A percentile compares a stretch with the other conserved stretches of the same genome.
phyloP scores from a whole-genome alignment of 1,139 yeast species.

The Suhomyces bribrorum region DNA sequence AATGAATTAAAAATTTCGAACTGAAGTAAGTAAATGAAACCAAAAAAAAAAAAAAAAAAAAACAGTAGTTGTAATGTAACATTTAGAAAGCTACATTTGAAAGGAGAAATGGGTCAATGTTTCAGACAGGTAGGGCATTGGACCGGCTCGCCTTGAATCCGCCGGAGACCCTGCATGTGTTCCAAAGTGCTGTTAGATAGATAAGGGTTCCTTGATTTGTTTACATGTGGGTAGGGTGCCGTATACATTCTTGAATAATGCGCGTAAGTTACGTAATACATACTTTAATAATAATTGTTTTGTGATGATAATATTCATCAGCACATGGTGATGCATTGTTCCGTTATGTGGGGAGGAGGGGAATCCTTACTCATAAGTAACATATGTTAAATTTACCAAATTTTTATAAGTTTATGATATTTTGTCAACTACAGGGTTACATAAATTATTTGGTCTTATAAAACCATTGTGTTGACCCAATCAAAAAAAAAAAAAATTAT shows the following conservation, averaged over 20 bases:
- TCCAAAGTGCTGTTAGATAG: not conserved
- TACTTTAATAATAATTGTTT: too few relatives aligned
- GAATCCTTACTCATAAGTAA: not conserved
- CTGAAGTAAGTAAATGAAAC: not conserved
- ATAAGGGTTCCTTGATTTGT: not conserved
- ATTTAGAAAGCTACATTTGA: not conserved
- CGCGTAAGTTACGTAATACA: conserved; percentile 1
- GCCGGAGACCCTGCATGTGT: not conserved
- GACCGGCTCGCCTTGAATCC: not conserved
- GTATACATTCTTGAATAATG: not conserved
- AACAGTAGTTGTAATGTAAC: not conserved
- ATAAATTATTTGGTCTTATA: too few relatives aligned
- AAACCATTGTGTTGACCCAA: too few relatives aligned
- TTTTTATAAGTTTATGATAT: too few relatives aligned
- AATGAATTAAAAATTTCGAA: not conserved
- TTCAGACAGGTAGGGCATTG: not conserved
- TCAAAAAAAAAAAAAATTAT: too few relatives aligned
- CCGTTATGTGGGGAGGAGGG: conserved; percentile 3
- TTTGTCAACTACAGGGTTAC: too few relatives aligned
- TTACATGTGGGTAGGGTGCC: conserved; percentile 1
- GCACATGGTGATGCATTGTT: not conserved
- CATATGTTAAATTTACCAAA: not conserved
- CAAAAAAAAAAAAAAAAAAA: too few relatives aligned
- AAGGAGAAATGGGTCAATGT: not conserved
- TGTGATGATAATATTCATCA: not conserved